Evolutionary conservation across 2,329 filamentous ascomycete species (phyloP).

Genomic region (Cercospora sesami): DNA sequence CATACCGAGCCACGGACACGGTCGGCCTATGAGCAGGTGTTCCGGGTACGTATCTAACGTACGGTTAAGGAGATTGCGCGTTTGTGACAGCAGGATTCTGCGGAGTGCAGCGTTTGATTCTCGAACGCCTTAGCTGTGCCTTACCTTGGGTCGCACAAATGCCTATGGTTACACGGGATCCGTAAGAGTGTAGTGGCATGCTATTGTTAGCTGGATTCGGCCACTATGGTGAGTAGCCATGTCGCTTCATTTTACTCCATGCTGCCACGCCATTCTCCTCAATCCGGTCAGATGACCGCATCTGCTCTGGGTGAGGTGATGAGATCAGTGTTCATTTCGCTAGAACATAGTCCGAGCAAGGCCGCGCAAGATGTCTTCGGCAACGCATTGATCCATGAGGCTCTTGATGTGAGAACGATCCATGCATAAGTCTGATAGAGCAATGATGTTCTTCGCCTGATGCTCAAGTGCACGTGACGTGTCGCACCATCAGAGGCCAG

Average conservation of each 20-base stretch:
- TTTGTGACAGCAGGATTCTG: not conserved
- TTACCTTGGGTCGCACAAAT: not conserved
- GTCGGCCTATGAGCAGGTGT: not conserved
- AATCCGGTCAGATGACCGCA: not conserved
- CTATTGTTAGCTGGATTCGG: not conserved
- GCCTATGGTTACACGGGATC: not conserved
- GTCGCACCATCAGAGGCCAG: not conserved
- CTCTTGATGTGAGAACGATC: not conserved
- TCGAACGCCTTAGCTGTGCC: not conserved
- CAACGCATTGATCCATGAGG: not conserved
- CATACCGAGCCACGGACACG: not conserved
- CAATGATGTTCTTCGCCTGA: not conserved
- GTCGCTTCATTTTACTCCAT: not conserved
- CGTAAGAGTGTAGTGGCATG: not conserved
- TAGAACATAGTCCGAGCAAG: not conserved
- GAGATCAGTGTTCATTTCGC: not conserved
- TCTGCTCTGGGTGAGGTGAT: not conserved
- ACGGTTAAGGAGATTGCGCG: not conserved
- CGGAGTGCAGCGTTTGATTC: not conserved
- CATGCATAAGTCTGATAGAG: not conserved
- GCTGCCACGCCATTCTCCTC: not conserved
- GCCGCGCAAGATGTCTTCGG: not conserved
- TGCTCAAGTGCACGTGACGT: not conserved
- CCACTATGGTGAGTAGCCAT: not conserved
- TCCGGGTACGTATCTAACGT: not conserved